Evolutionary conservation across 345 rosid genomes (phyloP).

Genomic region (Ricinus communis): DNA sequence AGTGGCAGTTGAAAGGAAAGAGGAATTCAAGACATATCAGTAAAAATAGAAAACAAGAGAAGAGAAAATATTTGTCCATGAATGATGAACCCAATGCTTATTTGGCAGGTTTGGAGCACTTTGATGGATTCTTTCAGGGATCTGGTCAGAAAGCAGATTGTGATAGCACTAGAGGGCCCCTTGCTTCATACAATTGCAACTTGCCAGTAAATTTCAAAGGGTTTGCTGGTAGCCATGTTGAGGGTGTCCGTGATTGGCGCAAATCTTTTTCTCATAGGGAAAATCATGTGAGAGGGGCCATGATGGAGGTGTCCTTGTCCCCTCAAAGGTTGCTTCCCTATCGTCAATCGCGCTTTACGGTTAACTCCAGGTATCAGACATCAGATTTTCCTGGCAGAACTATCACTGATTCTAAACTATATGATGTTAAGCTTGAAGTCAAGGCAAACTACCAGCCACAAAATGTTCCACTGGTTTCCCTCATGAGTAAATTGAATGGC

Average conservation of each 20-base stretch:
- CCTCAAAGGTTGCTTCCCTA: conserved; percentile 57
- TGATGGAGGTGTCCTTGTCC: conserved; percentile 37
- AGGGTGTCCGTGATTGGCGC: conserved; percentile 38
- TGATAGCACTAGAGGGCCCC: conserved; percentile 26
- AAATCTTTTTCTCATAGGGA: conserved; percentile 32
- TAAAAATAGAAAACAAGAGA: conserved; percentile 60
- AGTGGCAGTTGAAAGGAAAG: conserved; percentile 95
- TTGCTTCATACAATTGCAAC: conserved; percentile 13
- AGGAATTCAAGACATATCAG: conserved; percentile 79
- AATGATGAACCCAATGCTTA: conserved; percentile 43
- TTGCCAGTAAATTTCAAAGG: conserved; percentile 22
- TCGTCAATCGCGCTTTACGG: conserved; percentile 54
- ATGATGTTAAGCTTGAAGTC: conserved; percentile 74
- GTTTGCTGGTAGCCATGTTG: conserved; percentile 30
- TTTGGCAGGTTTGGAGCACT: conserved; percentile 29
- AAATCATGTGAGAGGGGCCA: conserved; percentile 35
- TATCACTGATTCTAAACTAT: conserved; percentile 40
- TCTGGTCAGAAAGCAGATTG: conserved; percentile 39
- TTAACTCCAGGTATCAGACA: conserved; percentile 46
- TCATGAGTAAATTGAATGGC: conserved; percentile 75
- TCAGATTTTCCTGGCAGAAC: conserved; percentile 44
- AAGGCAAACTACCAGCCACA: conserved; percentile 62
- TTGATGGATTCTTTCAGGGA: conserved; percentile 38
- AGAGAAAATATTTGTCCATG: conserved; percentile 44
- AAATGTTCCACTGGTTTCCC: conserved; percentile 86